Percentiles rank a stretch among this genome's conserved stretches.
phyloP scores from a whole-genome alignment of 2,329 filamentous ascomycete species.

The Colletotrichum paranaense region DNA sequence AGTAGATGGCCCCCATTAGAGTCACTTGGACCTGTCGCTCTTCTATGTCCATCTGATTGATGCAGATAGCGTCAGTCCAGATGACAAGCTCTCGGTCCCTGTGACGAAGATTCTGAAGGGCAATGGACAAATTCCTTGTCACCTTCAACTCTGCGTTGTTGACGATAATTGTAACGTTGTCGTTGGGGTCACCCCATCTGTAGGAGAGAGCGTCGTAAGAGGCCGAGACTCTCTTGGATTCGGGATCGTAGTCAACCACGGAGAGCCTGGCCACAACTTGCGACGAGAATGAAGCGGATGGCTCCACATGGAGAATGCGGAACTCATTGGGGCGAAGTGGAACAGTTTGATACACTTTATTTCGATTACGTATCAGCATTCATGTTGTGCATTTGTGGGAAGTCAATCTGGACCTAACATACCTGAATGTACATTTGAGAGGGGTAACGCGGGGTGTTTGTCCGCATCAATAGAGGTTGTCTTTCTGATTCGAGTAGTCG shows the following conservation, averaged over 20 bases:
- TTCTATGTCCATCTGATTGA: not conserved
- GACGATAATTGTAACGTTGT: not conserved
- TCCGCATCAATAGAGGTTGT: too few relatives aligned
- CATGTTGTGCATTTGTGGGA: not conserved
- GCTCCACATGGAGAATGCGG: not conserved
- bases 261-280: not conserved
- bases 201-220: slow-evolving; percentile 1
- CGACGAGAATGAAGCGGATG: not conserved
- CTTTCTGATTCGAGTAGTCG: too few relatives aligned
- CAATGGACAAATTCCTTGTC: not conserved
- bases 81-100: not conserved
- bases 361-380: not conserved
- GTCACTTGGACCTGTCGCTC: not conserved
- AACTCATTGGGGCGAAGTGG: not conserved
- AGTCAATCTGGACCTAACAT: too few relatives aligned
- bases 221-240: not conserved
- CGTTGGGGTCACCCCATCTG: not conserved
- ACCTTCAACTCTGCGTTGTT: not conserved
- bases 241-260: not conserved
- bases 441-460: too few relatives aligned
- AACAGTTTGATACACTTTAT: not conserved
- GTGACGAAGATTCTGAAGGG: not conserved
- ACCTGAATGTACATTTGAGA: too few relatives aligned
- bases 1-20: not conserved
- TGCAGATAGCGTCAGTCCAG: slow-evolving; percentile 1